Percentiles rank a stretch among this genome's conserved stretches.
Conservation (phyloP, 2,329 filamentous ascomycete genomes). For the Verticillium dahliae region DNA sequence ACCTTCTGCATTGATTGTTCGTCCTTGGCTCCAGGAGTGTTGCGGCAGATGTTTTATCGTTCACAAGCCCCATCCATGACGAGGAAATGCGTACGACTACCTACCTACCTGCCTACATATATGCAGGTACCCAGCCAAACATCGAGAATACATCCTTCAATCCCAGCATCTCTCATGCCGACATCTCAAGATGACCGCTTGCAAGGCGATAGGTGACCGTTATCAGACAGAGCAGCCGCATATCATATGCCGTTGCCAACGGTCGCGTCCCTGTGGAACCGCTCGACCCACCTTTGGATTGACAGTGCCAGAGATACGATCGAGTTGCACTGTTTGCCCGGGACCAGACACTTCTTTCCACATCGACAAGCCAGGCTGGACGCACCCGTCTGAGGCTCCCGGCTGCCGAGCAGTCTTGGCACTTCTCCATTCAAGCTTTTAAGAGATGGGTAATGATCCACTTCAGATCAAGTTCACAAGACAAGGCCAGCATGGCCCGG, state of each 20-base stretch:
- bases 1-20: too few species aligned
- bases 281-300: background rate
- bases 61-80: too few species aligned
- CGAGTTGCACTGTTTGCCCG: background rate
- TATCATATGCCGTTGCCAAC: background rate
- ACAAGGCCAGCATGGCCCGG: background rate
- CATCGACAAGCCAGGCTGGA: slow-evolving; percentile 1
- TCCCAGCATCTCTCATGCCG: background rate
- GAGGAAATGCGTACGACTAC: too few species aligned
- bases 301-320: background rate
- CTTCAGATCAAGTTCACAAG: background rate
- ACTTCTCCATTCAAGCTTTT: background rate
- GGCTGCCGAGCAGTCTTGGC: background rate
- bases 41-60: too few species aligned
- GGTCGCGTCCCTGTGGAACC: background rate
- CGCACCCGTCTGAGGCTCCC: background rate
- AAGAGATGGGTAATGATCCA: background rate
- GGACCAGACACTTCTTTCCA: background rate
- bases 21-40: too few species aligned
- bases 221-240: background rate
- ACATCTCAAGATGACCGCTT: background rate
- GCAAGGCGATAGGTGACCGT: background rate
- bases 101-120: too few species aligned
- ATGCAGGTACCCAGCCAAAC: background rate
- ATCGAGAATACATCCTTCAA: background rate